Evolutionary conservation across 306 rosid species (phyloP), one percentile per base, ranked within the genome.

Genomic region (Vigna unguiculata): DNA sequence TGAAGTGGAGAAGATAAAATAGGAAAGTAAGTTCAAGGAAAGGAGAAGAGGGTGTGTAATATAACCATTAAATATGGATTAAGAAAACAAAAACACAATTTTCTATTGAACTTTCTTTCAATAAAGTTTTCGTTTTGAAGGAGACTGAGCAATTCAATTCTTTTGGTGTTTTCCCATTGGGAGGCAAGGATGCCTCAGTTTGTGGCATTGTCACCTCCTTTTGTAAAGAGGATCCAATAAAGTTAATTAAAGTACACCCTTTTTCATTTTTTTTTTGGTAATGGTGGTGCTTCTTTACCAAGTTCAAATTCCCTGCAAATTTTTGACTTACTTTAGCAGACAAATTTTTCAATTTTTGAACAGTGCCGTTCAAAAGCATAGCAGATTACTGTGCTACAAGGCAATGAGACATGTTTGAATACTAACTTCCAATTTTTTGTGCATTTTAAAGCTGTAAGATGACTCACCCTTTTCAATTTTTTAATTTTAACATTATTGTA

Each of bases 151-250:
- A 38, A 25, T 71, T 53, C 53, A 48, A 48, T 73, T 73, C 47
- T 40, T 40, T 36, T 48, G 75, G 20, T 55, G 70, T 43, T 62
- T 70, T 45, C 34, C 48, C 4, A 13, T 34, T 17, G 4, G 14
- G 69, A 59, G n/a, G 71, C 38, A 30, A 46, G 75, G 77, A 69
- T 55, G 76, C 74, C 67, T 47, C 65, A 45, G 40, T 36, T 64
- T 57, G 43, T 47, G 49, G 34, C 32, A 66, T 49, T 22, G 41
- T 49, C 14, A 16, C 15, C 52, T n/a, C 45, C 54, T 59, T 82
- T 24, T 70, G 34, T 46, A 46, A 82, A 82, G 72, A 34, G 36
- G 53, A 62, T 9, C 61, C 32, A 7, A 51, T 79, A 59, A 46
- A 32, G 59, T 67, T 47, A 46, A 47, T 43, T 38, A 47, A 22